These are phyloP conservation scores for Nannochloropsis gaditana DNA, from an alignment of 108 stramenopile species.

Conservation along the genomic window DNA sequence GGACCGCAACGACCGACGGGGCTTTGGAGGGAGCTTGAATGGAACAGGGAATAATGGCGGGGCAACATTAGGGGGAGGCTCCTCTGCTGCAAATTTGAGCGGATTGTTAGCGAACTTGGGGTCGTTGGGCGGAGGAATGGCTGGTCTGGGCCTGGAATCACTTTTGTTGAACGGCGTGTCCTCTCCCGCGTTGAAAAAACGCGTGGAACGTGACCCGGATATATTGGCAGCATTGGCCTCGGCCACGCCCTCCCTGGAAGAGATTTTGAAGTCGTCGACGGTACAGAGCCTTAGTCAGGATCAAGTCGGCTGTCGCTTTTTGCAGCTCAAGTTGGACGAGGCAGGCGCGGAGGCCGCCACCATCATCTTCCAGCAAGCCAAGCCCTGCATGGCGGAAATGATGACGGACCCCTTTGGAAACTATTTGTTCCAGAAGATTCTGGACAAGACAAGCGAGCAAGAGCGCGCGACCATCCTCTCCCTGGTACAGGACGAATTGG, in stretches of 20 bases:
- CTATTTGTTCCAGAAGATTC: constrained; percentile 94
- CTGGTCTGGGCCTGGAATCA: background rate
- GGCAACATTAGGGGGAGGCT: background rate
- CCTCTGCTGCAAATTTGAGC: background rate
- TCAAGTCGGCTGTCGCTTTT: constrained; percentile 88
- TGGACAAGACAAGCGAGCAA: constrained; percentile 75
- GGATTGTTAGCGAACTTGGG: background rate
- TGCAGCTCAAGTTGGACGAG: constrained; percentile 90
- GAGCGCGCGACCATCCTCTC: constrained; percentile 75
- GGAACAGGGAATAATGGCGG: background rate
- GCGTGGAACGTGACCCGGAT: constrained; percentile 19
- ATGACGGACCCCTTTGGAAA: constrained; percentile 97
- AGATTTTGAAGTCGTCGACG: constrained; percentile 29
- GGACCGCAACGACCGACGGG: background rate
- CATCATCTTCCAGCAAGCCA: constrained; percentile 79
- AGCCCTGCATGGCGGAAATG: constrained; percentile 82
- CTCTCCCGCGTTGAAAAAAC: constrained; percentile 20
- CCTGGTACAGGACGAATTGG: constrained; percentile 73
- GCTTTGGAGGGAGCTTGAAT: background rate
- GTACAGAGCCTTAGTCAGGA: constrained; percentile 31
- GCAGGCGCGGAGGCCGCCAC: constrained; percentile 77
- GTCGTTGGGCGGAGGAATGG: background rate
- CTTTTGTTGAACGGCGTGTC: background rate
- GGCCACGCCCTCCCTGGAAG: constrained; percentile 24
- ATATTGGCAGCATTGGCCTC: constrained; percentile 25